A percentile compares a stretch with the other conserved stretches of the same genome.
phyloP scores from a whole-genome alignment of 805 yeast genomes.

The Saturnispora halmiae region DNA sequence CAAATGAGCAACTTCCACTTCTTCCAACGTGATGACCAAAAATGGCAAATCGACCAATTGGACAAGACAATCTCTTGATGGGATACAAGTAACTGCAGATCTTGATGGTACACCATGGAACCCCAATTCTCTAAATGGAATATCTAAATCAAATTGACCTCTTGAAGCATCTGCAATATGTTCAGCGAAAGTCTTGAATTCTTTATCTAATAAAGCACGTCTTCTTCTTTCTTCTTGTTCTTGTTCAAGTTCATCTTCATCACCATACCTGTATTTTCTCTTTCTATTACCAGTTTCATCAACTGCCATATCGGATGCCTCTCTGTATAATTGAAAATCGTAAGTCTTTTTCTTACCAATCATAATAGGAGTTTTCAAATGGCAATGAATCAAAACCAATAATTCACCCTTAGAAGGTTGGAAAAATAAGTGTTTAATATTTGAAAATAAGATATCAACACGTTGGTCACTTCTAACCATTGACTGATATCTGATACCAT shows the following conservation, averaged over 20 bases:
- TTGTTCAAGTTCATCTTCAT: conserved; percentile 96
- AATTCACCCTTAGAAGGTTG: conserved; percentile 95
- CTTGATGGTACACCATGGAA: conserved; percentile 96
- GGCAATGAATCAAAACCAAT: conserved; percentile 86
- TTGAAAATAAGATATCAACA: conserved; percentile 80
- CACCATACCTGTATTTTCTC: conserved; percentile 83
- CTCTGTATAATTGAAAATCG: conserved; percentile 93
- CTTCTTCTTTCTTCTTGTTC: conserved; percentile 97
- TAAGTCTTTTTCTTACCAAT: conserved; percentile 92
- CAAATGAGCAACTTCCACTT: conserved; percentile 87
- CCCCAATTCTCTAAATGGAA: conserved; percentile 92
- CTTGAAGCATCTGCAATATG: conserved; percentile 80
- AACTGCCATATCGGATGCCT: conserved; percentile 90
- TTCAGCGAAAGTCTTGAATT: conserved; percentile 83
- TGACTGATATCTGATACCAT: conserved; percentile 90
- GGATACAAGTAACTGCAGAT: conserved; percentile 90
- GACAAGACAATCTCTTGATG: conserved; percentile 92
- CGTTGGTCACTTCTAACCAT: conserved; percentile 76
- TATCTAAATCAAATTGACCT: conserved; percentile 79
- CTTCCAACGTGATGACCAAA: conserved; percentile 80
- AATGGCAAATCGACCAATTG: conserved; percentile 94
- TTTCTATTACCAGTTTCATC: conserved; percentile 96
- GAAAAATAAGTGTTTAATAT: conserved; percentile 87
- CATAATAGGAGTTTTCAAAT: conserved; percentile 85
- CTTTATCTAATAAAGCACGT: conserved; percentile 83